Evolutionary conservation across 306 rosid species (phyloP), one percentile per base, ranked within the genome.

Genomic region (Prinsepia uniflora): DNA sequence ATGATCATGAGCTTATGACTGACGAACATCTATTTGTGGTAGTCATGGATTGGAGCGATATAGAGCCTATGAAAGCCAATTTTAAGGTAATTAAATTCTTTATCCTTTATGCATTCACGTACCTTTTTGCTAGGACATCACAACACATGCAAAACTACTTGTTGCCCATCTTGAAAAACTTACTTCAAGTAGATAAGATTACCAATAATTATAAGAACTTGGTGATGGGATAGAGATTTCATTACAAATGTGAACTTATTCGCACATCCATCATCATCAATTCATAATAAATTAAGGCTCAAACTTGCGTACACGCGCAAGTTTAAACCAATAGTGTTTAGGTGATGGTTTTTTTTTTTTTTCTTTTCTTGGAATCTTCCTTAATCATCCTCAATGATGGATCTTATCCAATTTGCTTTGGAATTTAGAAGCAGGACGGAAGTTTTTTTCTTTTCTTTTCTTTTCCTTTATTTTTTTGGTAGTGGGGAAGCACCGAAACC

Each of bases 401-500:
- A 58, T 71, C 83, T 81, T 85, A 87, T 84, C 87, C 76, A 68
- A 63, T 84, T 60, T 47, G 75, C 59, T 81, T 78, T 80, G 70
- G 74, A 80, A 78, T 67, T 79, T 55, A 53, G 36, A 63, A 58
- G 73, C 75, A 12, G 53, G 40, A 79, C 70, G 70, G 65, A 76
- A 82, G 66, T 63, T 75, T 77, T 24, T 24, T 24, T 24, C 2
- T 2, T 24, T 24, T 24, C 30, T 2, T 24, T 24, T 24, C n/a
- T n/a, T n/a, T n/a, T n/a, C n/a, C n/a, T n/a, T n/a, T n/a, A 39
- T 15, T 39, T 30, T 30, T 30, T 30, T 30, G 36, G 47, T 64
- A 82, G 88, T 90, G 96, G 89, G 66, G 82, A 84, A 79, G 83
- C 84, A 69, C 86, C 86, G 52, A 78, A 77, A 59, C 68, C 50